Evolutionary conservation across 306 rosid species (phyloP), one percentile per base, ranked within the genome.

Genomic region (Rubus idaeus): DNA sequence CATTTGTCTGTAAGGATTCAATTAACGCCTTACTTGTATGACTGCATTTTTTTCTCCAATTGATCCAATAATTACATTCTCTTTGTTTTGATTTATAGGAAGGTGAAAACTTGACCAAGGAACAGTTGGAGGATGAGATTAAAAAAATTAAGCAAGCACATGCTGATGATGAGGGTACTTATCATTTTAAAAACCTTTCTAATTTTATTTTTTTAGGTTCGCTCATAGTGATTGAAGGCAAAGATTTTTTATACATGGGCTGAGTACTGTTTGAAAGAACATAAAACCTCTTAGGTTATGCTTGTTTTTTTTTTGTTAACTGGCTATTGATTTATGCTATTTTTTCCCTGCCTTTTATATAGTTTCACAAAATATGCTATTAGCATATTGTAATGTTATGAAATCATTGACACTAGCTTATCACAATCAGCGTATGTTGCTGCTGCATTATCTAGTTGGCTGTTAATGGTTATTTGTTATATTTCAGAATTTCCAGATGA

Each of bases 401-500:
- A 8, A 13, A 14, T 39, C 6, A 16, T 64, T 37, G 46, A 64
- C 23, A 7, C 47, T 16, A 16, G 45, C 52, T 10, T 67, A 17
- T 9, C 8, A 37, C 12, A 67, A 17, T 67, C 17, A 10, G 2
- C 5, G 44, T 47, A n/a, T 74, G 7, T 8, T 79, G 40, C 45
- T 79, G 64, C 35, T 77, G 35, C 30, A 16, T 61, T 57, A 14
- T 47, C 57, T 68, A 67, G 37, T 41, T 80, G 46, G 65, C 67
- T 30, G 40, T 46, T 64, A 69, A 67, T 79, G 44, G 20, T 77
- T 80, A 65, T 41, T 73, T 41, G 53, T 77, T 57, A 16, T 74
- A 50, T 84, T 84, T 39, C 89, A 95, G 99, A 92, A 81, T 91
- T 73, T 83, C 99, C 99, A 0, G 99, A 95, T 85, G 99, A 95